Base-by-base conservation (phyloP, 352 stramenopile genomes). In the Phytopythium oedochilum region DNA sequence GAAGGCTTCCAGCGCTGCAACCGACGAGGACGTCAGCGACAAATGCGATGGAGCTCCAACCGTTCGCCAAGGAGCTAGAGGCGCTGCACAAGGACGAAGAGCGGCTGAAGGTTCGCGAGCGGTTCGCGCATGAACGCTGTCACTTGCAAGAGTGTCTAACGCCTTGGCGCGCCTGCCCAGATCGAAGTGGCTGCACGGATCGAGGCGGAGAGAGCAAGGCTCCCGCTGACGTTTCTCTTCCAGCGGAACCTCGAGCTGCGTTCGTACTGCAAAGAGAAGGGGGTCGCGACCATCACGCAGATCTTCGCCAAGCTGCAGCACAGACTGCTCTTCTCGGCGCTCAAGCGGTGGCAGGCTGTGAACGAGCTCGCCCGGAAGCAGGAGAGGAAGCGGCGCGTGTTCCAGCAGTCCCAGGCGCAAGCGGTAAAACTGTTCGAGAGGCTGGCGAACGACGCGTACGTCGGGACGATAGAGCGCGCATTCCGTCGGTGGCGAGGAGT, bases 221-320 rank as follows among this genome's bases (percentile, higher is more conserved):
- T 92, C 12, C 82, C 82, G 18, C 60, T 92, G 15, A 70, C 72
- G 15, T 90, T 90, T 49, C 71, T 92, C 49, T 92, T 92, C 31
- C 79, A 90, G 44, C 77, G 73, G 49, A 83, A 86, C 22, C 56
- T 92, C 20, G 68, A 83, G 32, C 59, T 49, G 11, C 66, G 68
- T 9, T 68, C 62, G 3, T 88, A 90, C 57, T 87, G 77, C 45
- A 68, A 66, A 23, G 58, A 84, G 44, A 71, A 87, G 42, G 70
- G 77, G 25, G 48, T 90, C 5, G 55, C 47, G 12, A 73, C 73
- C 1, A 87, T 90, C 53, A 75, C 78, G 0, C 53, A 55, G 3
- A 87, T 90, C 60, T 92, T 90, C 48, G 63, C 71, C 3, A 88
- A 85, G 57, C 62, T 92, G 2, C 82, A 92, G 61, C 62, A 83